Base-by-base conservation (phyloP, 2,329 filamentous ascomycete genomes). In the Cercospora sp. region DNA sequence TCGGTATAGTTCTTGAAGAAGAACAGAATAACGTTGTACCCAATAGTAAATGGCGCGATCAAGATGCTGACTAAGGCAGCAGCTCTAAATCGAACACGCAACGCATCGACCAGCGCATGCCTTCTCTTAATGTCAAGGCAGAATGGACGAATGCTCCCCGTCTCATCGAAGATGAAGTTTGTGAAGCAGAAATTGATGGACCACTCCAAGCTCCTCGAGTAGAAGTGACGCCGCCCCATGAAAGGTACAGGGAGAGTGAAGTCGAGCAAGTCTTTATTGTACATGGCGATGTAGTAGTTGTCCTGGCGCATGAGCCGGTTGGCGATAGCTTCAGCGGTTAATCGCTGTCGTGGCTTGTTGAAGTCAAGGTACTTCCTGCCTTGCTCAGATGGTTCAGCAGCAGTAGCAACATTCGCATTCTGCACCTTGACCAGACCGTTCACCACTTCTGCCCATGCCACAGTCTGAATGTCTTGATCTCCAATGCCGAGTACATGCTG, bases 1-100 rank as follows among this genome's bases (percentile, higher is more conserved):
- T 99, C 94, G 75, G 95, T 95, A 79, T 97, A 98, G 77, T 98
- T 97, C 34, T 91, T 93, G 77, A 98, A 93, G 75, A 99, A 92
- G 79, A 97, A 97, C 69, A 95, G 89, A 72, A 97, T 88, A 53
- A 97, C 82, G 43, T 96, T 90, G 74, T 95, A 97, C 12, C 90
- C 85, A n/a, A 97, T 88, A 51, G 96, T 89, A 74, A 97, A 92
- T 0, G 95, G 94, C 0, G 93, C 92, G 72, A 93, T 88, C 49
- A 97, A 82, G 53, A 97, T 87, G 76, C 95, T 97, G 82, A 97
- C 90, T 57, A 95, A 81, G 1, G 93, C 95, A 1, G 91, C 91
- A 76, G 96, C 92, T 32, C 91, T 84, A 70, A 99, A 93, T 5
- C 95, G 88, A 49, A 87, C 86, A 68, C 89, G 89, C 55, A 99